Base-by-base conservation (phyloP, 2,329 filamentous ascomycete species). In the Colletotrichum theobromicola region DNA sequence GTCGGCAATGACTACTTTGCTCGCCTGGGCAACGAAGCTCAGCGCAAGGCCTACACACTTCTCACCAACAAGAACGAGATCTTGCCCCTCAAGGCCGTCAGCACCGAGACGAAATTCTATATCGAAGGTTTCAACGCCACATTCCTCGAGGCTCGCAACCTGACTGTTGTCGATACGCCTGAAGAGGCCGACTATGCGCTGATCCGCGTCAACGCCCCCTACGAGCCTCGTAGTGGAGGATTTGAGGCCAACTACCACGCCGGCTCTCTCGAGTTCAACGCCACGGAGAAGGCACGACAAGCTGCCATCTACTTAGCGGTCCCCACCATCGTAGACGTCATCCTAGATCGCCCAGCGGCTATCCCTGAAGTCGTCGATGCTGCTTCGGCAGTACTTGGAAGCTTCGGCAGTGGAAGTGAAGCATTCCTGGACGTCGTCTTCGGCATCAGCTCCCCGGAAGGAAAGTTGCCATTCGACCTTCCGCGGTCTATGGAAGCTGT, bases 381-480 rank as follows among this genome's bases (percentile, higher is more conserved):
- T 5, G 84, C 84, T 3, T 79, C 81, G 2, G 85, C 85, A 5
- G 70, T 87, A 9, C 75, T 87, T 30, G 85, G 78, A 8, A 87
- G 82, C 75, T 87, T 82, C 66, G 86, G 86, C 0, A 84, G 82
- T 37, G 80, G 82, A 18, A 78, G 80, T 0, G 82, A 86, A 6
- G 86, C 86, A 0, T 85, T 88, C 70, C 68, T 88, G 5, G 86
- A 87, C 74, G 81, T 88, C 1, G 53, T 88, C 0, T 86, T 88
- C 67, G 81, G 80, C 0, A 76, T 81, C 3, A 81, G 80, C 9
- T 77, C 78, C 15, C 87, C 87, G 0, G 77, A 83, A 70, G 87
- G 87, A 0, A 84, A 81, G 77, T 74, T 87, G 69, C 86, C 86
- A 0, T 87, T 88, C 77, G 87, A 89, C 77, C 68, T 89, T 37